phyloP scores from a whole-genome alignment of 345 rosid genomes.

The Salix brachista region DNA sequence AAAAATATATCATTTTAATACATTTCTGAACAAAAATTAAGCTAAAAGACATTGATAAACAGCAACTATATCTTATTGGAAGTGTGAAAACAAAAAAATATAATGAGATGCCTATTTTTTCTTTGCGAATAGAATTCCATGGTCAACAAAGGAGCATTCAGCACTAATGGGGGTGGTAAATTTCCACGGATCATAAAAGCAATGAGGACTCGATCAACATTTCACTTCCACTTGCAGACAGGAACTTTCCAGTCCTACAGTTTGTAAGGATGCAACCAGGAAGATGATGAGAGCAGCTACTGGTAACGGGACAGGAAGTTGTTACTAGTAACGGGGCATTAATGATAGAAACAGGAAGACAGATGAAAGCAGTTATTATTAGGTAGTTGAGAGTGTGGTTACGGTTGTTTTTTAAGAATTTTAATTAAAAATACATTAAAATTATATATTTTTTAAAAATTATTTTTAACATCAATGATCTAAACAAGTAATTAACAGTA shows the following conservation, averaged over 20 bases:
- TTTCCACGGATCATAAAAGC: background rate
- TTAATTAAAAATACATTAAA: too few species aligned
- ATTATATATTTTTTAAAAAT: too few species aligned
- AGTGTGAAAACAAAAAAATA: background rate
- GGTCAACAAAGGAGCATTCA: background rate
- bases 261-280: background rate
- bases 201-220: background rate
- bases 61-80: background rate
- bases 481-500: accelerated
- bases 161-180: background rate
- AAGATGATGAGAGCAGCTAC: background rate
- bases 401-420: too few species aligned
- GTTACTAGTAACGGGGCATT: background rate
- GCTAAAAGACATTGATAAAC: too few species aligned
- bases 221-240: background rate
- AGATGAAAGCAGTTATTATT: background rate
- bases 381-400: too few species aligned
- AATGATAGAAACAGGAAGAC: background rate
- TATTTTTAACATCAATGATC: too few species aligned
- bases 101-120: background rate
- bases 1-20: too few species aligned
- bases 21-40: too few species aligned
- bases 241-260: too few species aligned
- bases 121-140: background rate
- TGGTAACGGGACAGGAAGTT: too few species aligned